A percentile compares a stretch with the other conserved stretches of the same genome.
Conservation (phyloP, 495 filamentous ascomycete species). For the Lasiosphaeria hispida region DNA sequence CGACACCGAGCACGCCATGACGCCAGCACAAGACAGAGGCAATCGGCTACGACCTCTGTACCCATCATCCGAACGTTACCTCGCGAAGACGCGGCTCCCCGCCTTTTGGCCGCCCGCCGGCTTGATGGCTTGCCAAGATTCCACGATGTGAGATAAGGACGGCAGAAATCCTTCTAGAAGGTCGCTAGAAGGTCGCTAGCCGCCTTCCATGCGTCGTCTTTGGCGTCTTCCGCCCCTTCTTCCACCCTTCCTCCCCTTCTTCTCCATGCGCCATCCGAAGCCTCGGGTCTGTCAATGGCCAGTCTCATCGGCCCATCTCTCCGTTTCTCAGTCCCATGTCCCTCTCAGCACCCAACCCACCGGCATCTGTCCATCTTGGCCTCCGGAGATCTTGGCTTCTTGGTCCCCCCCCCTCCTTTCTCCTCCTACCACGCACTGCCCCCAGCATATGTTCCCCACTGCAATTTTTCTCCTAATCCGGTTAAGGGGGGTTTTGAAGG, state of each 20-base stretch:
- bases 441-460: background rate
- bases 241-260: background rate
- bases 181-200: background rate
- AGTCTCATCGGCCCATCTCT: too few species aligned
- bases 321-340: too few species aligned
- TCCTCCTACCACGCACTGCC: background rate
- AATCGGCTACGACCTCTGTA: too few species aligned
- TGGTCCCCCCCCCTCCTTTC: background rate
- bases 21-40: too few species aligned
- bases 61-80: too few species aligned
- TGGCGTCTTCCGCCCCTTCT: background rate
- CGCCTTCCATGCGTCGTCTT: background rate
- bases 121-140: background rate
- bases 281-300: too few species aligned
- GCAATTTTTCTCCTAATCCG: background rate
- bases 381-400: background rate
- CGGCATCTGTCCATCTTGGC: too few species aligned
- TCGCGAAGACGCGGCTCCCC: background rate
- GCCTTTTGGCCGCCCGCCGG: background rate
- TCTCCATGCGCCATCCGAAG: too few species aligned
- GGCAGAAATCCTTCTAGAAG: background rate
- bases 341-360: too few species aligned
- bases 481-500: background rate
- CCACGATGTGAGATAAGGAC: background rate
- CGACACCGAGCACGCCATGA: too few species aligned